Percentiles rank a stretch among this genome's conserved stretches.
Evolutionary conservation across 192 early-diverging fungal genomes (phyloP).

Genomic region (Cladochytrium replicatum): DNA sequence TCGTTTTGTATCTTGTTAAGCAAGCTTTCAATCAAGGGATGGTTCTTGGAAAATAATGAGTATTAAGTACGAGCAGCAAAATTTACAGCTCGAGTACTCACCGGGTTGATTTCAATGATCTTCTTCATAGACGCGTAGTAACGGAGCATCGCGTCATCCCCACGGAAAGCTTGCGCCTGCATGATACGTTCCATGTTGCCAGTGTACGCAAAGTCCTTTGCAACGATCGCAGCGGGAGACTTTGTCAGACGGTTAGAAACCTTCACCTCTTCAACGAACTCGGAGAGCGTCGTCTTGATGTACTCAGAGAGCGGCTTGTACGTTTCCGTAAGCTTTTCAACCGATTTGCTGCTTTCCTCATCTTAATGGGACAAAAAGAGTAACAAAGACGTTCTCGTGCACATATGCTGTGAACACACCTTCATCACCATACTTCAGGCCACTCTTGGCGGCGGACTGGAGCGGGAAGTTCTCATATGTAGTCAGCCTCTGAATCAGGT

Average conservation of each 20-base stretch:
- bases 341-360: constrained; percentile 15
- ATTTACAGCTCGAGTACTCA: constrained; percentile 8
- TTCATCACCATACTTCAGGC: constrained; percentile 46
- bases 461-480: constrained; percentile 70
- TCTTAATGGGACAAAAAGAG: constrained; percentile 9
- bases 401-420: constrained; percentile 16
- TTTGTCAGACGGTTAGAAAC: constrained; percentile 70
- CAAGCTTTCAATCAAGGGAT: constrained; percentile 31
- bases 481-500: constrained; percentile 24
- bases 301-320: constrained; percentile 39
- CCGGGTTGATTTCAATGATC: constrained; percentile 35
- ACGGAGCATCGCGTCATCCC: constrained; percentile 19
- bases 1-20: constrained; percentile 22
- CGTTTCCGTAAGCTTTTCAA: constrained; percentile 18
- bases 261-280: constrained; percentile 37
- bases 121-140: constrained; percentile 28
- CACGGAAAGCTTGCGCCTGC: constrained; percentile 28
- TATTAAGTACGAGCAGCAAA: neutral
- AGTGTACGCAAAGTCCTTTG: constrained; percentile 26
- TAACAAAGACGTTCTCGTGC: neutral
- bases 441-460: constrained; percentile 42
- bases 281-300: constrained; percentile 20
- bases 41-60: constrained; percentile 12
- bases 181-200: constrained; percentile 39
- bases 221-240: constrained; percentile 63